phyloP scores from a whole-genome alignment of 2,329 filamentous ascomycete genomes.

The Macroventuria anomochaeta region DNA sequence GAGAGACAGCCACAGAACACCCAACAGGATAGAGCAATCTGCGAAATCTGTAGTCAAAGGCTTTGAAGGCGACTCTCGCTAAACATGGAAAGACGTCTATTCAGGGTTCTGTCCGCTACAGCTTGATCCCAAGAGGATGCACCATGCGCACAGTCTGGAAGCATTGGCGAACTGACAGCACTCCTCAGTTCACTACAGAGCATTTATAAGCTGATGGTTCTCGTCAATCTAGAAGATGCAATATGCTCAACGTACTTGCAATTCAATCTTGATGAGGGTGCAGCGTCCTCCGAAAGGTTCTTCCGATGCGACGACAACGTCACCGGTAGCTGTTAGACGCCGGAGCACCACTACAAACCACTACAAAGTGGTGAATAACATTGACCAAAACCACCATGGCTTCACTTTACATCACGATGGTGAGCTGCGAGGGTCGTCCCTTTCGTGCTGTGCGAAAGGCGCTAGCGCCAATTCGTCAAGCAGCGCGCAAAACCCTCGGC shows the following conservation, averaged over 20 bases:
- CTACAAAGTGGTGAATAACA: not conserved
- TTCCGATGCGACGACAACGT: constrained; percentile 11
- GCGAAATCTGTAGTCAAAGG: no score
- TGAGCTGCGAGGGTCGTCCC: constrained; percentile 5
- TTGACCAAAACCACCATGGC: constrained; percentile 6
- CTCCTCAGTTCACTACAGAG: not conserved
- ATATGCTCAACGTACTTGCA: not conserved
- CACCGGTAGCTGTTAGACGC: constrained; percentile 4
- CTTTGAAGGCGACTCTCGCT: not conserved
- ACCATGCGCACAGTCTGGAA: not conserved
- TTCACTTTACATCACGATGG: constrained; percentile 1
- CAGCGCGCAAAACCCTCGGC: constrained; percentile 38
- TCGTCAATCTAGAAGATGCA: not conserved
- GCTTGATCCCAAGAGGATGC: not conserved
- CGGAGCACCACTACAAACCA: constrained; percentile 11
- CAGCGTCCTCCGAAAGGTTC: not conserved
- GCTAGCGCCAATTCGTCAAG: constrained; percentile 45
- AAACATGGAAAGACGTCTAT: not conserved
- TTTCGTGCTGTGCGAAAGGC: constrained; percentile 20
- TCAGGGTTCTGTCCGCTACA: not conserved
- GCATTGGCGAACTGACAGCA: not conserved
- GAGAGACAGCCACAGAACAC: not conserved
- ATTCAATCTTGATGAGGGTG: not conserved
- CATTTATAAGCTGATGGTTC: not conserved
- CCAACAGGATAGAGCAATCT: no score